Evolutionary conservation across 768 basidiomycete genomes (phyloP).

Genomic region (Brasilioporus rufonigricans): DNA sequence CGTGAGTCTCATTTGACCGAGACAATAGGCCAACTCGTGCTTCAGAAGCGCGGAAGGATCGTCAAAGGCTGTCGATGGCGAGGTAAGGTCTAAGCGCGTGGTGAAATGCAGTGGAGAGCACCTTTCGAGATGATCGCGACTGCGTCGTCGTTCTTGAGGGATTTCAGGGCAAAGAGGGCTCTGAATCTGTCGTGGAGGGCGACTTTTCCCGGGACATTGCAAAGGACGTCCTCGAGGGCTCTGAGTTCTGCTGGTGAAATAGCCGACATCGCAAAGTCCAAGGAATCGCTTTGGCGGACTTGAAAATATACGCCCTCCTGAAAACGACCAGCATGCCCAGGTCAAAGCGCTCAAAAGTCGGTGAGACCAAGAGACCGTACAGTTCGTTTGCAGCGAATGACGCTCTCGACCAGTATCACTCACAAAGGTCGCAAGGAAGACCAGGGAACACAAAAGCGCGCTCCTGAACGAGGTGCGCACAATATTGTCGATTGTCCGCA

Average conservation of each 20-base stretch:
- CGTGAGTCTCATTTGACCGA: constrained; percentile 82
- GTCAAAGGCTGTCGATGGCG: constrained; percentile 57
- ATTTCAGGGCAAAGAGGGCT: constrained; percentile 89
- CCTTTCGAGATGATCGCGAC: constrained; percentile 86
- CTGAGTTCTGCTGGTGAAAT: constrained; percentile 54
- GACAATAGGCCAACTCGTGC: constrained; percentile 95
- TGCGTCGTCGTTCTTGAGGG: constrained; percentile 73
- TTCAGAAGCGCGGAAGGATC: constrained; percentile 91
- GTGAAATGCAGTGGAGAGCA: constrained; percentile 27
- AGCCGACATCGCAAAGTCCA: constrained; percentile 28
- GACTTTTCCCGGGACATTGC: constrained; percentile 70
- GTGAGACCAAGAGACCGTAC: constrained; percentile 42
- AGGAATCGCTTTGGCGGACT: constrained; percentile 44
- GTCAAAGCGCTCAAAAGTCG: constrained; percentile 87
- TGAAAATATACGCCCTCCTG: constrained; percentile 33
- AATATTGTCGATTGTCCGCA: constrained; percentile 1
- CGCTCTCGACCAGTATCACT: constrained; percentile 64
- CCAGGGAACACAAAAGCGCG: constrained; percentile 82
- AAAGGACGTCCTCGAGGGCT: constrained; percentile 69
- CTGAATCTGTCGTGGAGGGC: constrained; percentile 87
- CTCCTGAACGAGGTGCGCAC: constrained; percentile 72
- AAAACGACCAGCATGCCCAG: constrained; percentile 61
- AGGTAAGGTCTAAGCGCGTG: not conserved
- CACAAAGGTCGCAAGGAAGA: constrained; percentile 94
- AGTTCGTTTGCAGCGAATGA: not conserved